These are phyloP conservation scores for Lachnellula subtilissima DNA, from an alignment of 2,329 filamentous ascomycete species.

Conservation along the genomic window DNA sequence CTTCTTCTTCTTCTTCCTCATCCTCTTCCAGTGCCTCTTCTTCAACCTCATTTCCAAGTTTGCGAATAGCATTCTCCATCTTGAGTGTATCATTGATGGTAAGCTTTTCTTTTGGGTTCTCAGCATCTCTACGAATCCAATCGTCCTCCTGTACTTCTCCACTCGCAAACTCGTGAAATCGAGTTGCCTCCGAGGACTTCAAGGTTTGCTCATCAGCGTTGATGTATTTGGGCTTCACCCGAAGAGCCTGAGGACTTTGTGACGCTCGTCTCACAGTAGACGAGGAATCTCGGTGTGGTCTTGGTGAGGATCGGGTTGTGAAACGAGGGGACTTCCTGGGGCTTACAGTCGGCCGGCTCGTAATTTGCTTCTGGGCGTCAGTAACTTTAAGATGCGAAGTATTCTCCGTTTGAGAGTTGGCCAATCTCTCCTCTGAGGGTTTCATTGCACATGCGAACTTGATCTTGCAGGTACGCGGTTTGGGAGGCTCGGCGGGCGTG, in stretches of 20 bases:
- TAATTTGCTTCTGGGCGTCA: constrained; percentile 14
- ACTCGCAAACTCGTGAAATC: constrained; percentile 89
- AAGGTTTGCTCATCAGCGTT: constrained; percentile 27
- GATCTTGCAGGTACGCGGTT: constrained; percentile 57
- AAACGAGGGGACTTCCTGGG: constrained; percentile 25
- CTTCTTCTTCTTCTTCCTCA: constrained; percentile 47
- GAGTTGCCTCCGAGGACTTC: constrained; percentile 45
- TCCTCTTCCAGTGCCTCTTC: constrained; percentile 78
- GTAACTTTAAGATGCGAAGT: constrained; percentile 11
- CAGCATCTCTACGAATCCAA: constrained; percentile 69
- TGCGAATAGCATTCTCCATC: constrained; percentile 85
- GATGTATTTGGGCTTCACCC: constrained; percentile 33
- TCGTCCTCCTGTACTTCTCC: constrained; percentile 79
- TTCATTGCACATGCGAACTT: constrained; percentile 68
- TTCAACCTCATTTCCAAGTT: constrained; percentile 82
- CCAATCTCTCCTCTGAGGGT: constrained; percentile 33
- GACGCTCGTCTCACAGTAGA: constrained; percentile 33
- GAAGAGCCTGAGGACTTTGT: constrained; percentile 35
- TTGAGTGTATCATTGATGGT: constrained; percentile 85
- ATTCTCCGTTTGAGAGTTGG: constrained; percentile 9
- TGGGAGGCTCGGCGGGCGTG: constrained; percentile 33
- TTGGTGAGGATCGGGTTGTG: constrained; percentile 2
- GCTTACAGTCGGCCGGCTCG: constrained; percentile 25
- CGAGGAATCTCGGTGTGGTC: constrained; percentile 23
- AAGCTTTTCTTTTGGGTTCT: constrained; percentile 58